Base-by-base conservation (phyloP, 1,284 basidiomycete species). In the Ustilago vetiveriae region DNA sequence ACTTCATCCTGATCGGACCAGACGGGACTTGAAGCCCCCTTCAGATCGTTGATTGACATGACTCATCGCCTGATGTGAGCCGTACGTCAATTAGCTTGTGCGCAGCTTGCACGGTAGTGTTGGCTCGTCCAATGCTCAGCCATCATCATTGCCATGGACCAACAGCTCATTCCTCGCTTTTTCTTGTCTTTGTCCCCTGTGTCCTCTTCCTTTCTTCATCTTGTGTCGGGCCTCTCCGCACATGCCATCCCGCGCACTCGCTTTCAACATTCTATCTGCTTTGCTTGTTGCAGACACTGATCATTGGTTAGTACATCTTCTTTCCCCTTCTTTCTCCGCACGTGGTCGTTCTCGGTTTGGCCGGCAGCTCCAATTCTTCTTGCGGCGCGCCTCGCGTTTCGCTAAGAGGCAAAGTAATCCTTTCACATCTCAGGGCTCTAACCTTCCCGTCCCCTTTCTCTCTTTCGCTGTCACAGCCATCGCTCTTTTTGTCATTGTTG, bases 401-500 rank as follows among this genome's bases (percentile, higher is more conserved):
- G 44, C 23, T 22, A 63, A 63, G 22, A 48, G 66, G 9, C 66
- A 69, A 36, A 69, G 51, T 16, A 39, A 35, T 24, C 23, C 38
- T n/a, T 52, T 35, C 6, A 40, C 17, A 35, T 51, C 35, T 27
- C 27, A 46, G 22, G 55, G 59, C 52, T 46, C 66, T 69, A 55
- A 69, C 51, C 37, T 63, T 38, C 71, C 71, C 23, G 38, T 60
- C 43, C 72, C 74, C 14, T 76, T 74, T 36, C 62, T 76, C 44
- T 45, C 67, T 21, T 76, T 76, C 42, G 69, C 67, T 38, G 23
- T 70, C 43, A 53, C 67, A 72, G 76, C 76, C 23, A 75, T 78
- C 55, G 76, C 76, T n/a, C 71, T 78, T 21, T 78, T 78, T 38
- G 67, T 78, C 45, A 54, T 78, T 26, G 75, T 78, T 21, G 74